Conservation (phyloP, 306 rosid genomes). For the Lupinus albus region DNA sequence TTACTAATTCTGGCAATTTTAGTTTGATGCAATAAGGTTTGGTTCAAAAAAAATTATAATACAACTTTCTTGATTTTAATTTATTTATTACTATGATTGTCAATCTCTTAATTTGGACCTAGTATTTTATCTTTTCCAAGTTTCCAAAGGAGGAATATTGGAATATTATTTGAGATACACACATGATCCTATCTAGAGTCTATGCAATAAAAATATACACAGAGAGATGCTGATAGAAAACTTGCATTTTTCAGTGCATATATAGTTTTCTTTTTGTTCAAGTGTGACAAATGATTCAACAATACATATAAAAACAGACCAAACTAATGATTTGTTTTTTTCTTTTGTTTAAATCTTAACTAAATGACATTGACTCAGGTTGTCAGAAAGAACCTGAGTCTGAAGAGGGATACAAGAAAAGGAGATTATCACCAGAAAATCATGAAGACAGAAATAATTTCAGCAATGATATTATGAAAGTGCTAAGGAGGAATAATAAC, state of each 20-base stretch:
- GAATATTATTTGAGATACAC: too few species aligned
- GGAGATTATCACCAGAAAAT: slow-evolving; percentile 40
- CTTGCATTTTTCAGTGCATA: too few species aligned
- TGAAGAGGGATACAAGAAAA: slow-evolving; percentile 51
- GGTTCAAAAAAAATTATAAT: too few species aligned
- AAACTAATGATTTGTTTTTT: not conserved
- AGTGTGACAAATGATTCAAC: too few species aligned
- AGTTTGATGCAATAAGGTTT: slow-evolving; percentile 9
- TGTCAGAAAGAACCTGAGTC: slow-evolving; percentile 34
- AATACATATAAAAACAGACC: too few species aligned
- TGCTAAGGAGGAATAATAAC: slow-evolving; percentile 47
- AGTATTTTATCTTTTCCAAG: not conserved
- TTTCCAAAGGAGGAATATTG: not conserved
- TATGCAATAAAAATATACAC: too few species aligned
- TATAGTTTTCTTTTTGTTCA: too few species aligned
- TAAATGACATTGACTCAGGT: slow-evolving; percentile 43
- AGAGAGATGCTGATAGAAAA: too few species aligned
- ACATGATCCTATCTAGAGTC: too few species aligned
- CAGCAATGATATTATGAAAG: slow-evolving; percentile 39
- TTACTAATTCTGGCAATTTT: not conserved
- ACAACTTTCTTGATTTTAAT: slow-evolving; percentile 9
- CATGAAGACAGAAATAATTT: slow-evolving; percentile 35
- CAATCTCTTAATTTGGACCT: not conserved
- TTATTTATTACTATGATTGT: not conserved
- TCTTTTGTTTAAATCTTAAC: slow-evolving; percentile 23